Percentiles rank a stretch among this genome's conserved stretches.
Evolutionary conservation across 768 basidiomycete species (phyloP).

Genomic region (Mrakia blollopis): DNA sequence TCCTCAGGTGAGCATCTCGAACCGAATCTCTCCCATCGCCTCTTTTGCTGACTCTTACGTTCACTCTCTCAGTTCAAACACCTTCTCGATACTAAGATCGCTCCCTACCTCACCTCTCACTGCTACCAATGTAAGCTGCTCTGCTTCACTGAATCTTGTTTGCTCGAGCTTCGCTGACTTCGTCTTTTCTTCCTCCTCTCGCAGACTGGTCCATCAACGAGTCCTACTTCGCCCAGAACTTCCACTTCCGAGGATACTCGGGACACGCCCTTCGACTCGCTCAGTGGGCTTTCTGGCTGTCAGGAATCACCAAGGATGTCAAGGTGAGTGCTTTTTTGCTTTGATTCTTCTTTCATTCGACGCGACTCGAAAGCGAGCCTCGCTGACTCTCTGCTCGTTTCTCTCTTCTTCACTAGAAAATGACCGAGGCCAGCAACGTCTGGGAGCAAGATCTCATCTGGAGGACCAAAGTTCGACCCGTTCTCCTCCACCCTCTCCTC

Average conservation of each 20-base stretch:
- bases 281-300: slow-evolving; percentile 55
- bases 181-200: neutral
- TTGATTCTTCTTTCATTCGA: slow-evolving; percentile 56
- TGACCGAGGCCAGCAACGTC: slow-evolving; percentile 56
- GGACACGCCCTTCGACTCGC: slow-evolving; percentile 61
- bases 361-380: slow-evolving; percentile 53
- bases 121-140: slow-evolving; percentile 35
- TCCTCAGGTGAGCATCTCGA: slow-evolving; percentile 32
- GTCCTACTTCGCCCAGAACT: slow-evolving; percentile 50
- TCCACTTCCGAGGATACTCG: slow-evolving; percentile 65
- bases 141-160: no score
- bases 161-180: neutral
- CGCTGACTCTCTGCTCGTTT: slow-evolving; percentile 46
- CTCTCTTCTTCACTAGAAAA: slow-evolving; percentile 44
- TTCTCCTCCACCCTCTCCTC: slow-evolving; percentile 58
- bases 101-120: slow-evolving; percentile 61
- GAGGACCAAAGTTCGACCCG: slow-evolving; percentile 56
- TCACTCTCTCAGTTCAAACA: slow-evolving; percentile 50
- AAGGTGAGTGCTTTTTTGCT: slow-evolving; percentile 35
- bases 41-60: no score
- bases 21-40: no score
- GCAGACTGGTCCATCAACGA: slow-evolving; percentile 69
- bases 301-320: slow-evolving; percentile 57
- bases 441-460: slow-evolving; percentile 62
- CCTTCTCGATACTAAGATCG: slow-evolving; percentile 58